A percentile compares a stretch with the other conserved stretches of the same genome.
Conservation (phyloP, 2,329 filamentous ascomycete genomes). For the Geoglossum cookeanum region DNA sequence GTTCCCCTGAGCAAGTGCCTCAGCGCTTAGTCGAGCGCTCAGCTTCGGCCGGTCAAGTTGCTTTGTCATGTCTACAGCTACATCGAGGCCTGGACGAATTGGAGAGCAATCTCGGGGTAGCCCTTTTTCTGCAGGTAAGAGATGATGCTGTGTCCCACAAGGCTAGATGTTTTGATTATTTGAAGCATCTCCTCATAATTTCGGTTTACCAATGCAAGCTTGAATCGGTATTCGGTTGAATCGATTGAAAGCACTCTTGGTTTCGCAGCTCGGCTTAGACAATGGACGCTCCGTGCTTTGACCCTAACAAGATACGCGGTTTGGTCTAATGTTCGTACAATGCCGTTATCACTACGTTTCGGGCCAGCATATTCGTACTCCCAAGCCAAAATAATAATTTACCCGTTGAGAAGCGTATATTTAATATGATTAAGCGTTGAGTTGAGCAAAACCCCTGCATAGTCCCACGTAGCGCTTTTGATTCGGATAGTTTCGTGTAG, state of each 20-base stretch:
- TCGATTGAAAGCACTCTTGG: slow-evolving; percentile 85
- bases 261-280: slow-evolving; percentile 78
- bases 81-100: slow-evolving; percentile 95
- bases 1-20: slow-evolving; percentile 87
- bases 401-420: slow-evolving; percentile 87
- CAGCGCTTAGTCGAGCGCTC: slow-evolving; percentile 67
- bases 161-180: slow-evolving; percentile 90
- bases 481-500: slow-evolving; percentile 96
- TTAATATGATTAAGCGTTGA: slow-evolving; percentile 98
- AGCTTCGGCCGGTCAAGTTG: slow-evolving; percentile 83
- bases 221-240: slow-evolving; percentile 96
- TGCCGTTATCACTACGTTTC: slow-evolving; percentile 57
- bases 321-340: slow-evolving; percentile 89
- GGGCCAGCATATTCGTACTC: not conserved
- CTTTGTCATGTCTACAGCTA: slow-evolving; percentile 96
- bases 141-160: slow-evolving; percentile 97
- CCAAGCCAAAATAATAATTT: slow-evolving; percentile 11
- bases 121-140: slow-evolving; percentile 98
- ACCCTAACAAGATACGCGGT: slow-evolving; percentile 93
- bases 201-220: slow-evolving; percentile 84
- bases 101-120: slow-evolving; percentile 91
- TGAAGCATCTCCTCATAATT: slow-evolving; percentile 99
- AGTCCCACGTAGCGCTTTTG: slow-evolving; percentile 98
- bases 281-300: slow-evolving; percentile 88
- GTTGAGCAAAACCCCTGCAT: slow-evolving; percentile 88